Evolutionary conservation across 176 grass and related monocot genomes (phyloP).

Genomic region (Sorghum bicolor): DNA sequence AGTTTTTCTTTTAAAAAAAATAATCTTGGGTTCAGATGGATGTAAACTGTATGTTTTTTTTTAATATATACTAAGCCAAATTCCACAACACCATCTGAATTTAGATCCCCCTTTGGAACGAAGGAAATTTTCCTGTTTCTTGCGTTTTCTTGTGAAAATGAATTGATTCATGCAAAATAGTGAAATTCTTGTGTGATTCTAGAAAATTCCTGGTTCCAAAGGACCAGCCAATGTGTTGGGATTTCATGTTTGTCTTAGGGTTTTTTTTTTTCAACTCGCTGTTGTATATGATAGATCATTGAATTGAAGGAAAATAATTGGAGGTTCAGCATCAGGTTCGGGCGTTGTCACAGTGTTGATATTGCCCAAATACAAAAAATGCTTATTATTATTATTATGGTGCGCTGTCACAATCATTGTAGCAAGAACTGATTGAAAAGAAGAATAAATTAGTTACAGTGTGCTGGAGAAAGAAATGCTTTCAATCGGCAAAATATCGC

Average conservation of each 20-base stretch:
- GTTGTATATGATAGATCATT: background rate
- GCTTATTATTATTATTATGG: too few species aligned
- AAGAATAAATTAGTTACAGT: background rate
- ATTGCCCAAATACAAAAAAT: too few species aligned
- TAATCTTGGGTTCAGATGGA: too few species aligned
- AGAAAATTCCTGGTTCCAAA: too few species aligned
- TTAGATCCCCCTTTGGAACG: background rate
- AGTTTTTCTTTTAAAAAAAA: background rate
- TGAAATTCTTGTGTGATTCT: too few species aligned
- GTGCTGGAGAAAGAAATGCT: background rate
- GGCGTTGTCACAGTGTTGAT: background rate
- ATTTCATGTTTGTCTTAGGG: background rate
- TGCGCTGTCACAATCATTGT: background rate
- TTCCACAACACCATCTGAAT: background rate
- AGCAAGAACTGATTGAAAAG: background rate
- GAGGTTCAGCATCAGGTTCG: background rate
- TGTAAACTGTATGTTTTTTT: background rate
- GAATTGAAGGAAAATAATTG: background rate
- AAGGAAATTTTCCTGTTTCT: too few species aligned
- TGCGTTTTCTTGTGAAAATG: too few species aligned
- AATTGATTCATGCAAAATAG: too few species aligned
- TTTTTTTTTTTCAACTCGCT: background rate
- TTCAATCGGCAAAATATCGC: background rate
- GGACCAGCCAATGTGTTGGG: too few species aligned
- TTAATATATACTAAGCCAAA: background rate